Evolutionary conservation across 345 rosid genomes (phyloP).

Genomic region (Pugionium dolabratum): DNA sequence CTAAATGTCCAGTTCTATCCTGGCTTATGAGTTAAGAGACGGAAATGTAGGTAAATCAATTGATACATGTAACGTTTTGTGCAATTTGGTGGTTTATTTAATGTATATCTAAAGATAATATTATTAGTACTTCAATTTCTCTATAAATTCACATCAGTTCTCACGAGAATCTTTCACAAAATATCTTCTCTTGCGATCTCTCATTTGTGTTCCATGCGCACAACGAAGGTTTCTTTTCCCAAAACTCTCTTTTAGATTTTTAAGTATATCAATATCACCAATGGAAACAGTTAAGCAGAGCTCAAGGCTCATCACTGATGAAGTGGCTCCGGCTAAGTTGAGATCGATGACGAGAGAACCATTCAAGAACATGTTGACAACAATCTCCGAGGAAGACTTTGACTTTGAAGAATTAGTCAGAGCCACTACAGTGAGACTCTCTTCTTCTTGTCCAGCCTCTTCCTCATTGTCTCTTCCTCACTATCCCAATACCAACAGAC

Average conservation of each 20-base stretch:
- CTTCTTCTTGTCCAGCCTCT: slow-evolving; percentile 31
- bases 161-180: slow-evolving; percentile 18
- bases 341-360: slow-evolving; percentile 46
- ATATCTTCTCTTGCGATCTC: slow-evolving; percentile 5
- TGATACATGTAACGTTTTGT: too few relatives aligned
- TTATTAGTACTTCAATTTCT: background rate
- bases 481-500: slow-evolving; percentile 28
- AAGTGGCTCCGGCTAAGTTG: slow-evolving; percentile 53
- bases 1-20: background rate
- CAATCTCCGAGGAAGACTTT: slow-evolving; percentile 55
- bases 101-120: too few relatives aligned
- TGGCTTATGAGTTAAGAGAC: slow-evolving; percentile 23
- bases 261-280: slow-evolving; percentile 8
- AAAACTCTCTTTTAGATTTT: slow-evolving; percentile 2
- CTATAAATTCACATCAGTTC: slow-evolving; percentile 26
- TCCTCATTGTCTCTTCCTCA: slow-evolving; percentile 32
- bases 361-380: slow-evolving; percentile 45
- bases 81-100: too few relatives aligned
- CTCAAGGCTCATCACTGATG: slow-evolving; percentile 49
- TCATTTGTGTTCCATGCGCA: slow-evolving; percentile 24
- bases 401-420: slow-evolving; percentile 35
- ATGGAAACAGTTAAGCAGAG: slow-evolving; percentile 34
- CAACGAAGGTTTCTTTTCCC: slow-evolving; percentile 23
- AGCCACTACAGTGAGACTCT: slow-evolving; percentile 35
- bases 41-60: background rate